Percentiles rank a stretch among this genome's conserved stretches.
Conservation (phyloP, 768 basidiomycete species). For the Panaeolus cyanescens region DNA sequence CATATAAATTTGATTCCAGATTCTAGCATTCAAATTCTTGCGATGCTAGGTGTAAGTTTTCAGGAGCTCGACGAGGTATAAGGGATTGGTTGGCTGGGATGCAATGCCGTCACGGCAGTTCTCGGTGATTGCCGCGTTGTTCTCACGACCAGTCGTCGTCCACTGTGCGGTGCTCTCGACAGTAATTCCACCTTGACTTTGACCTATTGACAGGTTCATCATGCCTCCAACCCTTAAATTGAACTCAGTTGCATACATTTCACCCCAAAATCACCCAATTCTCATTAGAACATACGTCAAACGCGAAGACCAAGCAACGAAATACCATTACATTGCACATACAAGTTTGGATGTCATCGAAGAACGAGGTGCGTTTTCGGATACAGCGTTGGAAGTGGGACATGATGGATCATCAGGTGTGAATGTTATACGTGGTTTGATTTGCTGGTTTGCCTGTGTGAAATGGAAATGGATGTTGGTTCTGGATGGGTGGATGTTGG, state of each 20-base stretch:
- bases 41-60: too few species aligned
- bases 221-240: constrained; percentile 74
- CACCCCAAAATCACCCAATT: constrained; percentile 80
- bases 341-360: constrained; percentile 90
- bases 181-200: constrained; percentile 2
- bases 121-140: too few species aligned
- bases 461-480: too few species aligned
- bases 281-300: constrained; percentile 73
- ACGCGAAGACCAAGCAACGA: constrained; percentile 57
- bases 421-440: constrained; percentile 1
- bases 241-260: constrained; percentile 85
- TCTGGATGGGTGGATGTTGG: too few species aligned
- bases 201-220: too few species aligned
- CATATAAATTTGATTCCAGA: too few species aligned
- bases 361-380: constrained; percentile 70
- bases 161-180: too few species aligned
- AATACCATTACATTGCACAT: constrained; percentile 91
- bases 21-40: too few species aligned
- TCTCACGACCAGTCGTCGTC: too few species aligned
- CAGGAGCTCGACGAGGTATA: too few species aligned
- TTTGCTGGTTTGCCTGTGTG: not conserved
- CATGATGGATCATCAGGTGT: not conserved
- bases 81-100: too few species aligned
- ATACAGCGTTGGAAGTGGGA: not conserved
- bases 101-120: too few species aligned